Evolutionary conservation across 1,284 basidiomycete species (phyloP), one percentile per base, ranked within the genome.

Genomic region (Sanghuangporus sanghuang): DNA sequence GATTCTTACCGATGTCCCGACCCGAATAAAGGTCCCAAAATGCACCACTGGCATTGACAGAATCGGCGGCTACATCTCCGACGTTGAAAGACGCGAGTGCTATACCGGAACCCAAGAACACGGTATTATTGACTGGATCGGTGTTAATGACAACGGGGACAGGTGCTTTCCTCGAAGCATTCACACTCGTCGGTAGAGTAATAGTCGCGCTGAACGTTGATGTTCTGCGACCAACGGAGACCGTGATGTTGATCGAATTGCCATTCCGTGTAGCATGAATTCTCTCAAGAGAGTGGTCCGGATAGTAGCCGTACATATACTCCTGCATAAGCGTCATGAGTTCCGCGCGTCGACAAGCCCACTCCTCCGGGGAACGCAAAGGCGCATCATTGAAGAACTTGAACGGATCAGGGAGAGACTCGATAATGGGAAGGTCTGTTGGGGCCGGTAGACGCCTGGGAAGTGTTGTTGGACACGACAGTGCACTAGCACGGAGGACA

Each of bases 11-110:
- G 38, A 64, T 64, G 40, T 71, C 69, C 18, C 59, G 46, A 7
- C 68, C 69, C 21, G 67, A 65, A 56, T 71, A 71, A 2, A 71
- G 50, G 44, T 57, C 66, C 70, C 70, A 71, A 61, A 71, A 71
- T 11, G 67, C 68, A 2, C 70, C 69, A 6, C 69, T 69, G 18
- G 69, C 69, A 2, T 64, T 64, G 35, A 57, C 64, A 9, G 64
- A 66, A 52, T 71, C 69, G 8, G 68, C 62, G 6, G 69, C 68
- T 12, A 69, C 67, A 32, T 64, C 62, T n/a, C 40, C 40, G 21
- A 63, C 50, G 40, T 66, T 65, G 54, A 69, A 69, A 4, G 64
- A 68, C 14, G 66, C 67, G 12, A 69, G 61, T 3, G 66, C 69
- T 39, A 70, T 54, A 14, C 69, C 69, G 3, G 57, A 50, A 16